Base-by-base conservation (phyloP, 2,329 filamentous ascomycete species). In the Alternaria arbusti region DNA sequence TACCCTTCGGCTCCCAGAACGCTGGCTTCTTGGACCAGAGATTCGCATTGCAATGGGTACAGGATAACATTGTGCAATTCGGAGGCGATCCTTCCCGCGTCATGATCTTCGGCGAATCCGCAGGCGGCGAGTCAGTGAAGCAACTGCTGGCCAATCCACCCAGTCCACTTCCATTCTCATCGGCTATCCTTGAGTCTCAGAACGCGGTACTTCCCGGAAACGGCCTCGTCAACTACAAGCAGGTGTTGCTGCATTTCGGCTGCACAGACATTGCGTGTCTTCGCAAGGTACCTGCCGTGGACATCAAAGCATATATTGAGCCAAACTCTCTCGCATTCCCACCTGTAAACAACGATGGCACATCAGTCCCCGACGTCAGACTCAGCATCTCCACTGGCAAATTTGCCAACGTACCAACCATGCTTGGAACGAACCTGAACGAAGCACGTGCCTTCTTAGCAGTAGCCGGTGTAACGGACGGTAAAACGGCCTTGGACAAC, bases 11-110 rank as follows among this genome's bases (percentile, higher is more conserved):
- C 17, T 64, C 59, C 3, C 67, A 70, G 11, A 87, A 87, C 59
- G 78, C 83, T 36, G 86, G 85, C 2, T 84, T 87, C 67, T 85
- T 84, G 79, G 86, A 87, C 59, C 85, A 87, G 63, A 77, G 85
- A 20, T 66, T 82, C 5, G 86, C 84, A 2, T 74, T 87, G 3
- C 83, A 87, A 66, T 87, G 86, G 86, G 85, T 84, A 4, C 78
- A 81, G 54, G 79, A 82, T 28, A 83, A 85, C 60, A 82, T 86
- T 47, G 65, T 66, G 3, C 73, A 79, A 1, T 86, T 87, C 54
- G 83, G 83, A 0, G 49, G 49, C 6, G 49, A 59, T n/a, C 57
- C 57, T 12, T 26, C 4, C 1, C 49, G 84, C 28, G 84, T 87
- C 30, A 87, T 85, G 0, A 79, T 87, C 6, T 75, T 75, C 47